Percentiles rank a stretch among this genome's conserved stretches.
Conservation (phyloP, 768 basidiomycete genomes). For the Sutorius australiensis region DNA sequence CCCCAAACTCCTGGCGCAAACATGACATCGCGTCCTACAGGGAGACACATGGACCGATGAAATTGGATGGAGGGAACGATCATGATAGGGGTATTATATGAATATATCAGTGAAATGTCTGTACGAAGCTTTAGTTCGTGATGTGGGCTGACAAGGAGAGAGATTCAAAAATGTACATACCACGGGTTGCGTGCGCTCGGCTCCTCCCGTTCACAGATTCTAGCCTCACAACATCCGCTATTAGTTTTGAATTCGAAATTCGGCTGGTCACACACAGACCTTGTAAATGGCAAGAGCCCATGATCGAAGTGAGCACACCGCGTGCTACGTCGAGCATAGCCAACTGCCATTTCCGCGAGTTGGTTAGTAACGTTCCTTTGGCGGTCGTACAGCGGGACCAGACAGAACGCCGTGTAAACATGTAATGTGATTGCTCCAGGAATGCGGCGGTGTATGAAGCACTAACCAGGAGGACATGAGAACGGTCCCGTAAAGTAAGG, state of each 20-base stretch:
- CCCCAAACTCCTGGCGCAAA: neutral
- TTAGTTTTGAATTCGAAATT: constrained; percentile 10
- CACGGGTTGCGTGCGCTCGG: neutral
- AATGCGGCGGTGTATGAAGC: constrained; percentile 7
- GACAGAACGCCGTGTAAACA: constrained; percentile 1
- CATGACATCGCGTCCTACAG: neutral
- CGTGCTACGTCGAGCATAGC: constrained; percentile 17
- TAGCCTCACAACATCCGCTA: neutral
- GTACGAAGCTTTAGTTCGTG: neutral
- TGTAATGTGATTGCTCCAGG: constrained; percentile 1
- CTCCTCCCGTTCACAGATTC: neutral
- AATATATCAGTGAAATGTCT: neutral
- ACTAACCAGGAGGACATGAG: constrained; percentile 5
- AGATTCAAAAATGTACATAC: neutral
- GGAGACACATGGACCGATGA: neutral
- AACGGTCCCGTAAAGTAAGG: neutral
- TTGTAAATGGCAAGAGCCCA: neutral
- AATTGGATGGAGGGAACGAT: neutral
- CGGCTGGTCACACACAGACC: constrained; percentile 1
- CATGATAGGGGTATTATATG: neutral
- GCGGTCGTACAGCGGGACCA: neutral
- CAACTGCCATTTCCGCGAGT: constrained; percentile 15
- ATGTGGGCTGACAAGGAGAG: neutral
- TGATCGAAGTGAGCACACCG: neutral
- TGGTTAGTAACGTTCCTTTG: neutral